Conservation (phyloP, 805 yeast genomes). For the Lachancea quebecensis region DNA sequence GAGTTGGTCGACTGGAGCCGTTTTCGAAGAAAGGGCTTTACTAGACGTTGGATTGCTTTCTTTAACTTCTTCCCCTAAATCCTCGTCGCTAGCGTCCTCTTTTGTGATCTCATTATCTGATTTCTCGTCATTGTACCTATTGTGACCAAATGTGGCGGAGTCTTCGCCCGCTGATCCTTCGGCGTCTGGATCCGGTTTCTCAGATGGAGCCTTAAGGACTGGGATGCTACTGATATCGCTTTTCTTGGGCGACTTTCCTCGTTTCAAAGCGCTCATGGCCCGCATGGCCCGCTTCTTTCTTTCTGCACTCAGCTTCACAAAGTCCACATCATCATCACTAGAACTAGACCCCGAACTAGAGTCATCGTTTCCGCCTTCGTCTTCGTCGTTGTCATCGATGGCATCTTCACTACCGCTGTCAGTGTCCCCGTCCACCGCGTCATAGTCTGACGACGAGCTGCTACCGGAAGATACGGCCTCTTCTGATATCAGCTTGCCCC, state of each 20-base stretch:
- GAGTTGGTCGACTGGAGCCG: conserved; percentile 15
- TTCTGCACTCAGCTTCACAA: conserved; percentile 64
- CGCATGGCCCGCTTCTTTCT: conserved; percentile 51
- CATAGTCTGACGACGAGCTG: conserved; percentile 20
- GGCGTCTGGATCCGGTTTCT: conserved; percentile 19
- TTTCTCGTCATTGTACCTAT: conserved; percentile 31
- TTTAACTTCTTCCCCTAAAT: conserved; percentile 36
- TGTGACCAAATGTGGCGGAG: conserved; percentile 23
- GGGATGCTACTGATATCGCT: conserved; percentile 11
- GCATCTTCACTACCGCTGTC: conserved; percentile 26
- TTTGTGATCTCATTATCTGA: conserved; percentile 23
- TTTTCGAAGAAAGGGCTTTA: conserved; percentile 6
- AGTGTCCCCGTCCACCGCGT: conserved; percentile 26
- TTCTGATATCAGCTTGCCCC: conserved; percentile 33
- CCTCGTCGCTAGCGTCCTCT: conserved; percentile 10
- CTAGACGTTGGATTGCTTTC: neutral
- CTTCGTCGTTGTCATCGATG: conserved; percentile 35
- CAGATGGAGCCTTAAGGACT: conserved; percentile 18
- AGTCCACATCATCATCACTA: conserved; percentile 65
- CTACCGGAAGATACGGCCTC: conserved; percentile 10
- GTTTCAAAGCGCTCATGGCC: conserved; percentile 34
- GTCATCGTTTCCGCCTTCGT: conserved; percentile 33
- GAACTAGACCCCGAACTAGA: conserved; percentile 36
- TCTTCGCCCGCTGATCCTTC: conserved; percentile 49
- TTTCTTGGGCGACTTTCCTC: conserved; percentile 31